These are phyloP conservation scores for Ploettnerulaceae sp. DNA, from an alignment of 2,329 filamentous ascomycete species.

Conservation along the genomic window DNA sequence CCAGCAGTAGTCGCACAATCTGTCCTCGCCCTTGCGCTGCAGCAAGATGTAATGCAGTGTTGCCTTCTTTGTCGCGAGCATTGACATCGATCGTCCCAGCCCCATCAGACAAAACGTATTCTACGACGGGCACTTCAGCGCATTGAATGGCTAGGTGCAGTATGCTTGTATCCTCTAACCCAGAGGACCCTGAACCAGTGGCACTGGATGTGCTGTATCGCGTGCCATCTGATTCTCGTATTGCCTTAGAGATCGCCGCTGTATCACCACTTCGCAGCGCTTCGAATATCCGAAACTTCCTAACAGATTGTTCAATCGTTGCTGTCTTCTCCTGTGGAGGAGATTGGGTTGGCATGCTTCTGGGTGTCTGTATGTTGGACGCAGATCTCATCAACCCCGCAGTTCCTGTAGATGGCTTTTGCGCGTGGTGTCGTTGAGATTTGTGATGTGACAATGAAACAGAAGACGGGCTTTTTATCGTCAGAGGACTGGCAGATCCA, in stretches of 20 bases:
- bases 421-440: constrained; percentile 23
- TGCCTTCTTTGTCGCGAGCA: constrained; percentile 85
- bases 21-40: constrained; percentile 74
- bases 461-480: constrained; percentile 25
- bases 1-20: constrained; percentile 78
- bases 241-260: constrained; percentile 79
- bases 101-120: constrained; percentile 83
- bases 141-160: constrained; percentile 94
- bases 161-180: constrained; percentile 78
- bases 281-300: constrained; percentile 92
- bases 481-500: constrained; percentile 24
- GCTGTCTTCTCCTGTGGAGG: constrained; percentile 31
- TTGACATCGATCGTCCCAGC: constrained; percentile 72
- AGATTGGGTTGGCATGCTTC: constrained; percentile 16
- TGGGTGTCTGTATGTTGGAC: constrained; percentile 20
- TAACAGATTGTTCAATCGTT: constrained; percentile 86
- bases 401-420: constrained; percentile 29
- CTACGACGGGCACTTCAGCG: constrained; percentile 85
- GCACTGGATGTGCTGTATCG: constrained; percentile 42
- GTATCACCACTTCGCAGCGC: constrained; percentile 87
- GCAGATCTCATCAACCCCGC: constrained; percentile 30
- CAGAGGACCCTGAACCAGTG: constrained; percentile 27
- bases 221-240: constrained; percentile 54
- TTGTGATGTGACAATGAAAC: constrained; percentile 23
- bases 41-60: constrained; percentile 86